Percentiles rank a stretch among this genome's conserved stretches.
Evolutionary conservation across 441 rosid species (phyloP).

Genomic region (Syzygium malaccense): DNA sequence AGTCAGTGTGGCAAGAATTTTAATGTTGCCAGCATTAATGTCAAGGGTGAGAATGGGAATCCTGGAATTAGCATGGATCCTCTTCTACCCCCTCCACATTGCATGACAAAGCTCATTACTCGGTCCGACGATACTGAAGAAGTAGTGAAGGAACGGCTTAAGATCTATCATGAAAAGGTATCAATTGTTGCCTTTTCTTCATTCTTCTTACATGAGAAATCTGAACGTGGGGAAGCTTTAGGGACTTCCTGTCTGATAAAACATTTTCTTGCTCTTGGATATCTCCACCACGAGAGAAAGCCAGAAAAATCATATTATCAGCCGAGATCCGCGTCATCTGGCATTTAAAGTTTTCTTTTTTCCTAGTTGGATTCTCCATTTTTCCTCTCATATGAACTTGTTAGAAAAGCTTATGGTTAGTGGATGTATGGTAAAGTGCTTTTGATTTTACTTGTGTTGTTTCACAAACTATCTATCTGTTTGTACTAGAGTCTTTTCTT

Average conservation of each 20-base stretch:
- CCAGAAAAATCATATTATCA: not conserved
- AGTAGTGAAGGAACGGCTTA: constrained; percentile 58
- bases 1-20: constrained; percentile 50
- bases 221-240: not conserved
- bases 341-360: not conserved
- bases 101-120: constrained; percentile 56
- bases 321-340: not conserved
- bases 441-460: not conserved
- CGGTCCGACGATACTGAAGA: constrained; percentile 57
- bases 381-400: not conserved
- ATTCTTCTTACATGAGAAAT: not conserved
- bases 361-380: not conserved
- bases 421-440: not conserved
- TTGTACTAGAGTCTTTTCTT: not conserved
- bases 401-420: not conserved
- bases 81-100: constrained; percentile 52
- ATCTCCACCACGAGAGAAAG: not conserved
- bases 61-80: constrained; percentile 57
- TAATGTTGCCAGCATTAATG: constrained; percentile 45
- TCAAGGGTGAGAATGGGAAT: constrained; percentile 42
- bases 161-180: constrained; percentile 51
- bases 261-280: not conserved
- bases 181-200: not conserved
- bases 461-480: not conserved
- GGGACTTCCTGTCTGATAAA: not conserved